Evolutionary conservation across 805 yeast species (phyloP).

Genomic region (Yarrowia keelungensis): DNA sequence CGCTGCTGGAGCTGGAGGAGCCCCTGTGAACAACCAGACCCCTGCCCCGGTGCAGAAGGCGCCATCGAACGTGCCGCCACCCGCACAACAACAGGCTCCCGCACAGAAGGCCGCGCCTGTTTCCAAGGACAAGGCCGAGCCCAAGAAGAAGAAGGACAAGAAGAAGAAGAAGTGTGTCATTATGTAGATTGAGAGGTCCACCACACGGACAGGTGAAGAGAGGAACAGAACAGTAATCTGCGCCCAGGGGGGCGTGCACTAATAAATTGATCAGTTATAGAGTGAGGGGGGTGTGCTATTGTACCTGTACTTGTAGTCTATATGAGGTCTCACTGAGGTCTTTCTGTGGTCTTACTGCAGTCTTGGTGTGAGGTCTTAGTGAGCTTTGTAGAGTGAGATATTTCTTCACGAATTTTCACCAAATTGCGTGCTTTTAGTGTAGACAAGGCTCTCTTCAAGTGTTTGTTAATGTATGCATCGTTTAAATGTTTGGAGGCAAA

Average conservation of each 20-base stretch:
- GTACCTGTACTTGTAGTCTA: no score
- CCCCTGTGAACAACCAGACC: neutral
- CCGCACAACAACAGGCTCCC: constrained; percentile 29
- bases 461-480: no score
- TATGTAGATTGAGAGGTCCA: constrained; percentile 4
- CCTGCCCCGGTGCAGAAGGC: constrained; percentile 20
- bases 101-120: constrained; percentile 25
- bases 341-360: no score
- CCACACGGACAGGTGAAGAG: neutral
- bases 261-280: constrained; percentile 14
- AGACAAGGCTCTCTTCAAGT: no score
- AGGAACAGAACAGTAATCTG: constrained; percentile 6
- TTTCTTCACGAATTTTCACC: no score
- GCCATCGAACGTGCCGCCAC: constrained; percentile 12
- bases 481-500: no score
- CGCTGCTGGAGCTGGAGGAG: constrained; percentile 22
- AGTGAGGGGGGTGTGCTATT: neutral
- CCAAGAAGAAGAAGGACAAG: constrained; percentile 38
- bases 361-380: no score
- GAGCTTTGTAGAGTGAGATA: no score
- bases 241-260: constrained; percentile 37
- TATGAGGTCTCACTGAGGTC: no score
- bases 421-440: no score
- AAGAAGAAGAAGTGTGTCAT: constrained; percentile 39
- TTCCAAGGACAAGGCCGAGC: constrained; percentile 27